phyloP scores from a whole-genome alignment of 2,329 filamentous ascomycete species.

The Ramularia endophylla region DNA sequence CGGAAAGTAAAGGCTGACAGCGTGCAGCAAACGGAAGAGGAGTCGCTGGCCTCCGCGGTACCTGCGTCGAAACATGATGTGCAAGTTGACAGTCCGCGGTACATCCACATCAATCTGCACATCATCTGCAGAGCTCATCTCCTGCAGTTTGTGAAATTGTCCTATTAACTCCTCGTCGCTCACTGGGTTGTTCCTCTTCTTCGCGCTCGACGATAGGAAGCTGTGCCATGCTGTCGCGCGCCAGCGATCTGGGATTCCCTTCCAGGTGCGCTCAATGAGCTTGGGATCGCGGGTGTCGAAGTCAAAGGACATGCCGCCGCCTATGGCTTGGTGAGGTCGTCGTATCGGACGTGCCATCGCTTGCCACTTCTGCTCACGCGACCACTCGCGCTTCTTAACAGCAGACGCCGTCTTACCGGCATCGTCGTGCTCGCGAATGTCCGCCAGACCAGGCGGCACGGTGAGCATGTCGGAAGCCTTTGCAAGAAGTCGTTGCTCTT shows the following conservation, averaged over 20 bases:
- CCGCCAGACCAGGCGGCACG: slow-evolving; percentile 47
- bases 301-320: slow-evolving; percentile 61
- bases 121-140: slow-evolving; percentile 75
- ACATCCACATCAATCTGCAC: slow-evolving; percentile 97
- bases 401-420: slow-evolving; percentile 43
- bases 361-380: slow-evolving; percentile 60
- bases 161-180: slow-evolving; percentile 66
- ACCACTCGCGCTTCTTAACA: slow-evolving; percentile 54
- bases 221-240: slow-evolving; percentile 90
- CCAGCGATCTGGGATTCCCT: slow-evolving; percentile 96
- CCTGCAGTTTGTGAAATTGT: slow-evolving; percentile 66
- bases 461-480: slow-evolving; percentile 62
- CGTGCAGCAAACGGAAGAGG: slow-evolving; percentile 86
- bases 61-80: slow-evolving; percentile 93
- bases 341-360: slow-evolving; percentile 54
- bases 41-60: slow-evolving; percentile 90
- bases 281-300: slow-evolving; percentile 76
- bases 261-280: slow-evolving; percentile 88
- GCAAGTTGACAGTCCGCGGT: slow-evolving; percentile 84
- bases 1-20: slow-evolving; percentile 83
- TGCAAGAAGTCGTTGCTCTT: slow-evolving; percentile 49
- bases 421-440: slow-evolving; percentile 42
- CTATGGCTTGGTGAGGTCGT: slow-evolving; percentile 26
- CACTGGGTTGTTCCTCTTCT: slow-evolving; percentile 52
- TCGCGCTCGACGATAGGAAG: slow-evolving; percentile 75